These are phyloP conservation scores for Rhodotorula toruloides DNA, from an alignment of 768 basidiomycete genomes.

Conservation along the genomic window DNA sequence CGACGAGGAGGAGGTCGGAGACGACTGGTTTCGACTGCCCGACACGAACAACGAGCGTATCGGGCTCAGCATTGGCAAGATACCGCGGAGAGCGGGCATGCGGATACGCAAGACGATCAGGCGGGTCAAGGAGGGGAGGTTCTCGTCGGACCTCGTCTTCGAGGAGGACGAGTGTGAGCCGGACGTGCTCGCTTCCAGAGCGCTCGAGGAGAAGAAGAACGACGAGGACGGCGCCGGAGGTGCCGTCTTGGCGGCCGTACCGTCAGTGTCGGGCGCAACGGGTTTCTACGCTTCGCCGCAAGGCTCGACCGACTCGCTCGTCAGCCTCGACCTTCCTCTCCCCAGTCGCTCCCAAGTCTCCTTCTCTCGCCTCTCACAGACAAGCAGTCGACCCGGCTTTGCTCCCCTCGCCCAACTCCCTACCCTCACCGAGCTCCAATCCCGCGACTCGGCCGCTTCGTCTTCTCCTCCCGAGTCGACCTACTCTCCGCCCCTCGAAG, in stretches of 20 bases:
- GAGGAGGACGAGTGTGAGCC: background rate
- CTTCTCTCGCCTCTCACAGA: background rate
- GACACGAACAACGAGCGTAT: background rate
- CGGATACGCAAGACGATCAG: background rate
- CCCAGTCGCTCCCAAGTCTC: background rate
- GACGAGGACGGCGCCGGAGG: background rate
- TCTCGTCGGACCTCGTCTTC: background rate
- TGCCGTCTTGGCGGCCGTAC: background rate
- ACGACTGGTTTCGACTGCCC: background rate
- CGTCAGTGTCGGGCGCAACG: background rate
- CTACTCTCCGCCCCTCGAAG: background rate
- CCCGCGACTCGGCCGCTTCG: background rate
- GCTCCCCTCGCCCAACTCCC: background rate
- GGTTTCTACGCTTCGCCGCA: background rate
- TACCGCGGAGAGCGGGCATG: background rate
- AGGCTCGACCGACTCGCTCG: background rate
- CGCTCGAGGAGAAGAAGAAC: background rate
- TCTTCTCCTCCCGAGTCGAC: background rate
- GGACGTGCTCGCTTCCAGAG: background rate
- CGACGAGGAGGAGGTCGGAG: slow-evolving; percentile 13
- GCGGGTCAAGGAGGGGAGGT: background rate
- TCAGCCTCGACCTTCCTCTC: slow-evolving; percentile 6
- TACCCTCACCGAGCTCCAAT: background rate
- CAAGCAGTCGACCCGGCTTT: background rate
- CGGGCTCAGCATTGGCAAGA: slow-evolving; percentile 1